Evolutionary conservation across 148 eudicot species (phyloP).

Genomic region (Diospyros lotus): DNA sequence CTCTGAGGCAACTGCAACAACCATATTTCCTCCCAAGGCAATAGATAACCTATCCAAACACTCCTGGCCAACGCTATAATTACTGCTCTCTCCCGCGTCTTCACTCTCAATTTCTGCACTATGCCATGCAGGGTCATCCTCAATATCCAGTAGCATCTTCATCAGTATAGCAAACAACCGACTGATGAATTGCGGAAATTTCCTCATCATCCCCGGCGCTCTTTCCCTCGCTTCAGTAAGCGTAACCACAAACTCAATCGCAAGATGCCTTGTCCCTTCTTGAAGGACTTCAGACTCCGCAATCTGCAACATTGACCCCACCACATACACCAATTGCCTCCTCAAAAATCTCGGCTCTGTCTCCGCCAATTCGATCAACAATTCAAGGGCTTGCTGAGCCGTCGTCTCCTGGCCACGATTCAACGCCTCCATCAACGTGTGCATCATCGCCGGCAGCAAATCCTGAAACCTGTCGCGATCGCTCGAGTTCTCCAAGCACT

Average conservation of each 20-base stretch:
- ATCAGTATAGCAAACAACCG: conserved; percentile 65
- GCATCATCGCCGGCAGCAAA: conserved; percentile 82
- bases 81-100: conserved; percentile 86
- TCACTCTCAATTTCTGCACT: conserved; percentile 65
- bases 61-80: conserved; percentile 82
- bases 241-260: conserved; percentile 76
- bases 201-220: conserved; percentile 97
- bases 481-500: conserved; percentile 55
- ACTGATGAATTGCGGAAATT: conserved; percentile 76
- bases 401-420: conserved; percentile 73
- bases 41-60: conserved; percentile 73
- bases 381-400: conserved; percentile 83
- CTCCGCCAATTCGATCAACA: conserved; percentile 81
- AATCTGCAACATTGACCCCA: conserved; percentile 83
- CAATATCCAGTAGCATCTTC: conserved; percentile 74
- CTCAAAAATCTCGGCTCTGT: conserved; percentile 81
- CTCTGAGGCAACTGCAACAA: conserved; percentile 87
- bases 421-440: conserved; percentile 69
- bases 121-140: conserved; percentile 88
- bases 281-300: conserved; percentile 74
- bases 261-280: conserved; percentile 88
- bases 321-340: conserved; percentile 78
- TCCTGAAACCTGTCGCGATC: conserved; percentile 88
- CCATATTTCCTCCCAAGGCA: conserved; percentile 77
- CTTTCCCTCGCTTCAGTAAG: conserved; percentile 86